Conservation (phyloP, 2,329 filamentous ascomycete species). For the Monascus ruber region DNA sequence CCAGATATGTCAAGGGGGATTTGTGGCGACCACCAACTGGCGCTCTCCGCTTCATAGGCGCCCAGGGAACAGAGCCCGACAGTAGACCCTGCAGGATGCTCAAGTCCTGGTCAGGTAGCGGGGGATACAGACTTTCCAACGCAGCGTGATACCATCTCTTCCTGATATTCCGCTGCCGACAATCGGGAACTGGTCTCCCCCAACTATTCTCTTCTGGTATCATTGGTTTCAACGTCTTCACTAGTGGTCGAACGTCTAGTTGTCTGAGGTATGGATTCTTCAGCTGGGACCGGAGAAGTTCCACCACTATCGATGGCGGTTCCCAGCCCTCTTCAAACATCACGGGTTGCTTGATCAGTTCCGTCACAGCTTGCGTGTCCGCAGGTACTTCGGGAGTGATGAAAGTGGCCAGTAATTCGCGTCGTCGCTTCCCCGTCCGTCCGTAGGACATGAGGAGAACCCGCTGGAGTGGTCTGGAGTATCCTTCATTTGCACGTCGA, state of each 20-base stretch:
- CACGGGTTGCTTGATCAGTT: constrained; percentile 7
- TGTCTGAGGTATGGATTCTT: constrained; percentile 15
- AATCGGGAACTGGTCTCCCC: constrained; percentile 18
- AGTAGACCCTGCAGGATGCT: constrained; percentile 22
- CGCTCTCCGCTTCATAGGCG: constrained; percentile 15
- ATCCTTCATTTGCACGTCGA: constrained; percentile 45
- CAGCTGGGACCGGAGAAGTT: constrained; percentile 25
- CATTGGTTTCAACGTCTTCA: constrained; percentile 16
- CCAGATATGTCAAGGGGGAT: constrained; percentile 3
- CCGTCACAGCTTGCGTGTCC: constrained; percentile 11
- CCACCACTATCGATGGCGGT: constrained; percentile 18
- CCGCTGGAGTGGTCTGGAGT: constrained; percentile 38
- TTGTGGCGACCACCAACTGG: not conserved
- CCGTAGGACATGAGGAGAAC: constrained; percentile 47
- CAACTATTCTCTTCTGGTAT: constrained; percentile 28
- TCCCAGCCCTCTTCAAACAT: constrained; percentile 23
- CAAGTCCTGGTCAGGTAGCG: constrained; percentile 27
- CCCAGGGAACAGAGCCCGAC: constrained; percentile 21
- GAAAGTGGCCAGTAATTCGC: constrained; percentile 34
- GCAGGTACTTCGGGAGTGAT: constrained; percentile 14
- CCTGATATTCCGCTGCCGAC: constrained; percentile 24
- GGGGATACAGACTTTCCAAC: constrained; percentile 23
- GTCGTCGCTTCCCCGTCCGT: constrained; percentile 42
- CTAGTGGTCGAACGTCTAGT: constrained; percentile 10
- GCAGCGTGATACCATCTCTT: constrained; percentile 26